These are phyloP conservation scores for Grosmannia serpens DNA, from an alignment of 2,329 filamentous ascomycete species.

Conservation along the genomic window DNA sequence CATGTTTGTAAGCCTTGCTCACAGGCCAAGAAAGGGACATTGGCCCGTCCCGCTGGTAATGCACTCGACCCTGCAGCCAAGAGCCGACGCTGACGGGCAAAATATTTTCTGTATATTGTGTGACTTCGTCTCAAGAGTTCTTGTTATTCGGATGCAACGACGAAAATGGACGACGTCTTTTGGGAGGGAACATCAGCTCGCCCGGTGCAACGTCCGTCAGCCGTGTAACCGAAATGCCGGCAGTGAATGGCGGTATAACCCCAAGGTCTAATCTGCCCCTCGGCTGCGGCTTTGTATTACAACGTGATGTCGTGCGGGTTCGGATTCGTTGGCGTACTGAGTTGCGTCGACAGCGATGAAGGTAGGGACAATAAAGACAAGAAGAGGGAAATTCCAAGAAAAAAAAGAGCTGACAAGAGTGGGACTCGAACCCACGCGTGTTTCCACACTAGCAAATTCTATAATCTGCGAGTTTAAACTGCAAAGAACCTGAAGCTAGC, in stretches of 20 bases:
- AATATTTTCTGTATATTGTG: neutral
- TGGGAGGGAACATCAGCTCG: neutral
- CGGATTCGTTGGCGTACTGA: too few species aligned
- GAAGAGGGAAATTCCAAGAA: neutral
- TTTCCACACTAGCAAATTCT: constrained; percentile 6
- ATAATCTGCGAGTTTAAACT: too few species aligned
- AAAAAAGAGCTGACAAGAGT: constrained; percentile 6
- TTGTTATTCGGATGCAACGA: neutral
- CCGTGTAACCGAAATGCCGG: neutral
- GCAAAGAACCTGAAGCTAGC: neutral
- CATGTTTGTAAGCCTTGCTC: neutral
- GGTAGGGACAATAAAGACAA: neutral
- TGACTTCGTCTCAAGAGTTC: too few species aligned
- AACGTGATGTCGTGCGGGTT: too few species aligned
- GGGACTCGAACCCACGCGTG: constrained; percentile 13
- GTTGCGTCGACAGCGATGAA: too few species aligned
- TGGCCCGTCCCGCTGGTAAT: neutral
- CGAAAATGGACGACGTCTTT: neutral
- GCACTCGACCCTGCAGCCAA: neutral
- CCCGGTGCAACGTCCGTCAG: neutral
- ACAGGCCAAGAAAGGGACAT: neutral
- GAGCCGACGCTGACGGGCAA: neutral
- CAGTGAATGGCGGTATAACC: neutral
- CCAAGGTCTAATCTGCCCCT: too few species aligned
- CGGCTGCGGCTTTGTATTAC: too few species aligned